Conservation (phyloP, 352 stramenopile species). For the Phytopythium helicoides region DNA sequence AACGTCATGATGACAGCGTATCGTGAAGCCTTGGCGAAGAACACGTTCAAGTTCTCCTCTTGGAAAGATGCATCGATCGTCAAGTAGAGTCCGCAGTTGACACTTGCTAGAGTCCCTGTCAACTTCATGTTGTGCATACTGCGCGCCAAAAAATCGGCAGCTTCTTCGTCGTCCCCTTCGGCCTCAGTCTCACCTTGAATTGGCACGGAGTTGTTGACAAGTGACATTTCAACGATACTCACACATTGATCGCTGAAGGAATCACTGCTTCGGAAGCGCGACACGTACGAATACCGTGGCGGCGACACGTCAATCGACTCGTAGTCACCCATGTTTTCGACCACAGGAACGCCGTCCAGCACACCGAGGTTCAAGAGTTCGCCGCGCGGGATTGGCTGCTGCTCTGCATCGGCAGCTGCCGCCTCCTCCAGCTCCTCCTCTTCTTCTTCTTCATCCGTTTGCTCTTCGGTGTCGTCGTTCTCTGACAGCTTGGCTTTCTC, state of each 20-base stretch:
- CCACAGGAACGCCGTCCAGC: slow-evolving; percentile 56
- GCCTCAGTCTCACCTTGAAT: neutral
- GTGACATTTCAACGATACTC: slow-evolving; percentile 74
- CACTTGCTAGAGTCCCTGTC: slow-evolving; percentile 60
- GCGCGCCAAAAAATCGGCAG: slow-evolving; percentile 30
- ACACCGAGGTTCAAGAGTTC: slow-evolving; percentile 62
- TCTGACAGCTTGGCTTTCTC: neutral
- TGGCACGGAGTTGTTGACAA: slow-evolving; percentile 33
- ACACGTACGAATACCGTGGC: slow-evolving; percentile 76
- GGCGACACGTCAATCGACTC: slow-evolving; percentile 73
- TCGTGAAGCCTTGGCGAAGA: slow-evolving; percentile 75
- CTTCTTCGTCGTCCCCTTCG: slow-evolving; percentile 33
- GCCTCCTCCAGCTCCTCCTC: slow-evolving; percentile 28
- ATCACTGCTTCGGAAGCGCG: slow-evolving; percentile 74
- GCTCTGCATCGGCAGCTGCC: slow-evolving; percentile 4
- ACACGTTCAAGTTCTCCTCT: slow-evolving; percentile 80
- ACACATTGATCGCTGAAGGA: slow-evolving; percentile 84
- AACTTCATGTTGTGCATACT: slow-evolving; percentile 50
- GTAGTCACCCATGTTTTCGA: slow-evolving; percentile 67
- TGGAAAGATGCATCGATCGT: slow-evolving; percentile 75
- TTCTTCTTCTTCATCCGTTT: slow-evolving; percentile 1
- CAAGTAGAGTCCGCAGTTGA: slow-evolving; percentile 76
- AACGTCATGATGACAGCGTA: slow-evolving; percentile 87
- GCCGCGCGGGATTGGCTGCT: slow-evolving; percentile 28
- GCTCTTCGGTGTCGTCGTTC: neutral